Evolutionary conservation across 2,329 filamentous ascomycete genomes (phyloP).

Genomic region (Fonsecaea monophora): DNA sequence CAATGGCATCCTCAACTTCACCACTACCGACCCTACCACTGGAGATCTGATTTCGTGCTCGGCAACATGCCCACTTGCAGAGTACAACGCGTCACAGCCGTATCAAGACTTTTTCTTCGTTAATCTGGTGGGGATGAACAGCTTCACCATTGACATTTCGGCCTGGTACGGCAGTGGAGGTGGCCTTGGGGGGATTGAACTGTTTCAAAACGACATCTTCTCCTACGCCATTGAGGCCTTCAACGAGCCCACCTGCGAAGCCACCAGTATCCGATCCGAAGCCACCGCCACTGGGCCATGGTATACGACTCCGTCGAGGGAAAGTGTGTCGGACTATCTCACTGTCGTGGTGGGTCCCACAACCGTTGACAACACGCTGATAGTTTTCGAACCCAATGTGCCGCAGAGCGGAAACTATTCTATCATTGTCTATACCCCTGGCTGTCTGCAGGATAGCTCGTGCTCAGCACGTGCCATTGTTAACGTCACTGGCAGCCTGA

Average conservation of each 20-base stretch:
- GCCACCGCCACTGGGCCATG: constrained; percentile 77
- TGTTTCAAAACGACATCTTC: constrained; percentile 82
- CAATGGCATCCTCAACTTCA: constrained; percentile 94
- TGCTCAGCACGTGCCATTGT: constrained; percentile 80
- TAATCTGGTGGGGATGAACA: constrained; percentile 84
- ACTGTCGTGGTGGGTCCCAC: constrained; percentile 69
- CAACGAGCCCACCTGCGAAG: constrained; percentile 83
- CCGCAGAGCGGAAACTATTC: constrained; percentile 90
- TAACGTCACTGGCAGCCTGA: constrained; percentile 77
- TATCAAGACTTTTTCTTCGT: constrained; percentile 94
- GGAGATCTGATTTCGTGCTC: constrained; percentile 76
- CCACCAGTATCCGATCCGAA: constrained; percentile 62
- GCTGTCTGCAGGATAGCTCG: constrained; percentile 79
- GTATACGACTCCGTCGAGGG: constrained; percentile 67
- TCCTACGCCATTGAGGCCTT: constrained; percentile 84
- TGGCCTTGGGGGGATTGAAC: constrained; percentile 82
- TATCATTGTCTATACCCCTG: constrained; percentile 89
- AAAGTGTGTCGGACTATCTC: constrained; percentile 78
- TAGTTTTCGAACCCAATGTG: constrained; percentile 84
- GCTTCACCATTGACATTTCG: constrained; percentile 82
- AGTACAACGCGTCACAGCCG: constrained; percentile 63
- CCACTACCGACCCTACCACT: constrained; percentile 78
- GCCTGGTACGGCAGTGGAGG: constrained; percentile 86
- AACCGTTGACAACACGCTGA: constrained; percentile 62
- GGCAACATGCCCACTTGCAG: constrained; percentile 81